Percentiles rank a stretch among this genome's conserved stretches.
phyloP scores from a whole-genome alignment of 352 stramenopile species.

The Globisporangium solare region DNA sequence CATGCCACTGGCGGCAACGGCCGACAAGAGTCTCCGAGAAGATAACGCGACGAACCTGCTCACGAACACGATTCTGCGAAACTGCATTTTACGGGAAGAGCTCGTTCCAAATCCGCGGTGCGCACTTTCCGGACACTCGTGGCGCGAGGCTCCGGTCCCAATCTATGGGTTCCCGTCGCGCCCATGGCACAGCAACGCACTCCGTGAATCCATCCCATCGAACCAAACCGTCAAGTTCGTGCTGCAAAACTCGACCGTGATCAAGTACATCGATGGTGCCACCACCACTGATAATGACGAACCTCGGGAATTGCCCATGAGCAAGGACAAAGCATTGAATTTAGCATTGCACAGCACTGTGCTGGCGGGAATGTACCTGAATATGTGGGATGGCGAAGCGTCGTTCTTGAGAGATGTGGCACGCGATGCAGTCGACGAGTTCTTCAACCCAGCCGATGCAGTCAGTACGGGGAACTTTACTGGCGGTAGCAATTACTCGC shows the following conservation, averaged over 20 bases:
- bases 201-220: not conserved
- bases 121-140: not conserved
- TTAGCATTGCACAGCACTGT: too few relatives aligned
- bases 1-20: not conserved
- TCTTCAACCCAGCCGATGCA: too few relatives aligned
- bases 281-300: too few relatives aligned
- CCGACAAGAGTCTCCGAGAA: constrained; percentile 2
- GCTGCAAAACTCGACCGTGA: not conserved
- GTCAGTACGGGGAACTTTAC: too few relatives aligned
- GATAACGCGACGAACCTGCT: not conserved
- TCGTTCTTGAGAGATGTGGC: too few relatives aligned
- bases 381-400: too few relatives aligned
- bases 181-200: not conserved
- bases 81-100: not conserved
- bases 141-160: too few relatives aligned
- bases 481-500: too few relatives aligned
- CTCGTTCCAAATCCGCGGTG: not conserved
- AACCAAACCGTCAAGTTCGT: not conserved
- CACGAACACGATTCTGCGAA: constrained; percentile 3
- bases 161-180: constrained; percentile 2
- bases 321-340: too few relatives aligned
- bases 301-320: too few relatives aligned
- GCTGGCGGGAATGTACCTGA: too few relatives aligned
- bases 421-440: too few relatives aligned
- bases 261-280: not conserved